These are phyloP conservation scores for Pyrus hybrid DNA, from an alignment of 331 rosid genomes.

Conservation along the genomic window DNA sequence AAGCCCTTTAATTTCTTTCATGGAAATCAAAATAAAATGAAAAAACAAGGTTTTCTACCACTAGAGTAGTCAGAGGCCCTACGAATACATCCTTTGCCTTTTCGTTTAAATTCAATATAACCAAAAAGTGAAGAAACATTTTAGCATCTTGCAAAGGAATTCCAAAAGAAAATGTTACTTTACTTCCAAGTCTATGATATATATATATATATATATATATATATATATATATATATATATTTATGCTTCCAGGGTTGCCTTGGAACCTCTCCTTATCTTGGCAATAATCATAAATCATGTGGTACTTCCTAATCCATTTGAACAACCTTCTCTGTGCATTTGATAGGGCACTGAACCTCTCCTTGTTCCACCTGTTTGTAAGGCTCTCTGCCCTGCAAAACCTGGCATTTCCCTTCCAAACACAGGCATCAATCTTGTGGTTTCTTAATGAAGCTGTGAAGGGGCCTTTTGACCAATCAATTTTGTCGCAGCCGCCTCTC, in stretches of 20 bases:
- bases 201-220: too few species aligned
- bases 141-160: too few species aligned
- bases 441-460: constrained; percentile 60
- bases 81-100: too few species aligned
- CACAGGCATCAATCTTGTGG: constrained; percentile 59
- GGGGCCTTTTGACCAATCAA: constrained; percentile 78
- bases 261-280: constrained; percentile 60
- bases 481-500: constrained; percentile 74
- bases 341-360: constrained; percentile 38
- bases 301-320: constrained; percentile 81
- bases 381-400: constrained; percentile 57
- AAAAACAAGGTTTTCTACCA: too few species aligned
- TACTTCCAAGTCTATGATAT: not conserved
- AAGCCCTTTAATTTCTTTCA: too few species aligned
- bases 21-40: too few species aligned
- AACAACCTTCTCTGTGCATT: constrained; percentile 55
- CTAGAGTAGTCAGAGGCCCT: too few species aligned
- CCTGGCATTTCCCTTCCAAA: constrained; percentile 79
- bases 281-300: constrained; percentile 78
- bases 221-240: too few species aligned
- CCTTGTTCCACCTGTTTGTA: constrained; percentile 72
- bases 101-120: too few species aligned
- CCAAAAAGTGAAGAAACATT: too few species aligned
- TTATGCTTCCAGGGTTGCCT: too few species aligned
- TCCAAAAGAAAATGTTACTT: not conserved